Percentiles rank a stretch among this genome's conserved stretches.
phyloP scores from a whole-genome alignment of 139 green algal species.

The Auxenochlorella protothecoides region DNA sequence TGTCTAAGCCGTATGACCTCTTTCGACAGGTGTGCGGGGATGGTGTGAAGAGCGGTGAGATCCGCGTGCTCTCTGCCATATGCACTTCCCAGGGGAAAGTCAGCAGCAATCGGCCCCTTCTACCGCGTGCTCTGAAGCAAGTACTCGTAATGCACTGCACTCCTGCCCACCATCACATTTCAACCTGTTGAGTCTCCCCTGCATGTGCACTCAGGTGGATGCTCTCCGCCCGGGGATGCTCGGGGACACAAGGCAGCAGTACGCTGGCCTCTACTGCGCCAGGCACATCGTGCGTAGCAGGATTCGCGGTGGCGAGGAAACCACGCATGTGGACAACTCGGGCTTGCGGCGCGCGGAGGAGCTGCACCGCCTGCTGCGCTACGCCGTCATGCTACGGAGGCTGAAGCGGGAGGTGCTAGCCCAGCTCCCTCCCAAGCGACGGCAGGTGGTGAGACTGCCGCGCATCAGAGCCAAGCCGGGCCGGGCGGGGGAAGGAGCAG shows the following conservation, averaged over 20 bases:
- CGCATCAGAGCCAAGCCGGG: constrained; percentile 4
- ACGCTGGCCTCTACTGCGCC: constrained; percentile 63
- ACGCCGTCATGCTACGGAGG: constrained; percentile 79
- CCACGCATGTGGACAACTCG: constrained; percentile 37
- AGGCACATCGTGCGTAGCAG: constrained; percentile 40
- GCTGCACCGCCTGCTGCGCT: constrained; percentile 78
- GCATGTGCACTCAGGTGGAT: constrained; percentile 47
- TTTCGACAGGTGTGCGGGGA: constrained; percentile 48
- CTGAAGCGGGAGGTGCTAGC: constrained; percentile 84
- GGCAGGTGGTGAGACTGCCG: constrained; percentile 67
- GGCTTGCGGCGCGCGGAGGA: constrained; percentile 53
- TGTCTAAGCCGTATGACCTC: constrained; percentile 78
- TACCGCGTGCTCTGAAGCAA: too few species aligned
- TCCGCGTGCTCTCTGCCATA: too few species aligned
- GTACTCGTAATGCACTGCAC: too few species aligned
- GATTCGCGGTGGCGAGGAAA: constrained; percentile 1
- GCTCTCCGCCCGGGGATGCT: constrained; percentile 66
- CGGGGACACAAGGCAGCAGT: constrained; percentile 56
- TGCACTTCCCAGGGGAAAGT: too few species aligned
- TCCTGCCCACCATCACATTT: too few species aligned
- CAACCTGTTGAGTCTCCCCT: too few species aligned
- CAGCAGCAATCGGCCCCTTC: too few species aligned
- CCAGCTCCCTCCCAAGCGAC: constrained; percentile 78
- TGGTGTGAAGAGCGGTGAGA: neutral
- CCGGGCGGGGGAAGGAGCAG: too few species aligned